Evolutionary conservation across 352 stramenopile species (phyloP), one percentile per base, ranked within the genome.

Genomic region (Phytopythium oedochilum): DNA sequence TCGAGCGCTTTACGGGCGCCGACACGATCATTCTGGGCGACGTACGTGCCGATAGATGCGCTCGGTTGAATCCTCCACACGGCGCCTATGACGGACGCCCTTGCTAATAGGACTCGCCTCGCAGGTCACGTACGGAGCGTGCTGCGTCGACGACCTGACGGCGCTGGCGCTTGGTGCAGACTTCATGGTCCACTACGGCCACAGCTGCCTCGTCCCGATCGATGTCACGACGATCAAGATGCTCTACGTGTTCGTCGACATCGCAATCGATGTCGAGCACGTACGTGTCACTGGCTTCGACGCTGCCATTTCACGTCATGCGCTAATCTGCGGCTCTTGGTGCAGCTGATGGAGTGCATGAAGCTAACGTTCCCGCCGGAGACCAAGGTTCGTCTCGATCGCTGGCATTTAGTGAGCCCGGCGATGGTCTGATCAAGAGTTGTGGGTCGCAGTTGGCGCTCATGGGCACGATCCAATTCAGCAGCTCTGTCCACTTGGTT

Each of bases 161-260:
- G 97, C 97, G 11, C 83, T 97, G 29, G 91, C 94, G 0, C 74
- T 99, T 3, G 97, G 94, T 2, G 96, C 91, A 17, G 91, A 99
- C 67, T 94, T 99, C 23, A 89, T 99, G 70, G 89, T 99, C n/a
- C 98, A 99, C 69, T 99, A 99, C 64, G 98, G 98, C 36, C 97
- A 99, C 71, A 98, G 88, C 36, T 99, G 97, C 69, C 78, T 99
- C 18, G 97, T 99, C 23, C 97, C 97, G 0, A 96, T 99, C 47
- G 93, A 97, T 44, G 76, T 96, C 34, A 99, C 97, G 17, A 86
- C 82, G 23, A 96, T 98, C 59, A 97, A 96, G 66, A 95, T 97
- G 78, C 73, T 99, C 17, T 99, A 99, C 71, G 96, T 99, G 1
- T 99, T 99, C 70, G 97, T 99, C 40, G 97, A 99, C 71, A 99